phyloP scores from a whole-genome alignment of 371 early-diverging fungal species.

The Rhizopus delemar region DNA sequence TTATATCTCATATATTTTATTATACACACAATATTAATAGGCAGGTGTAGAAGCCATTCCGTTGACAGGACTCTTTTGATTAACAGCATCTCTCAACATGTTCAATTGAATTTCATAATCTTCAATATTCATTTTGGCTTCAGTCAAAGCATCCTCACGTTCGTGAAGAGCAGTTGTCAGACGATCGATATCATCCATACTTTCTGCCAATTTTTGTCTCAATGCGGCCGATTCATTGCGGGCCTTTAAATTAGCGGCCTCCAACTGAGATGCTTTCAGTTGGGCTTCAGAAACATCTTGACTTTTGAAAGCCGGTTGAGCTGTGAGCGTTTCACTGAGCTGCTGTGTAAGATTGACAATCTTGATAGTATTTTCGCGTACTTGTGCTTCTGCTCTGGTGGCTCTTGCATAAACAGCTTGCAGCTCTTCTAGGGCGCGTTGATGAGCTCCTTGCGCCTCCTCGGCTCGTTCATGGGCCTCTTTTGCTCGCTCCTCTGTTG shows the following conservation, averaged over 20 bases:
- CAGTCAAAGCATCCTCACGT: constrained; percentile 51
- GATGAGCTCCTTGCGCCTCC: constrained; percentile 56
- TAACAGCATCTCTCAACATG: constrained; percentile 64
- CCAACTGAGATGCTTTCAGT: constrained; percentile 57
- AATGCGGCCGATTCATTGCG: constrained; percentile 56
- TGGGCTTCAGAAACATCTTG: constrained; percentile 55
- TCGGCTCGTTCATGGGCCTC: constrained; percentile 52
- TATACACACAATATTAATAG: constrained; percentile 9
- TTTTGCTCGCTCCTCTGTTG: constrained; percentile 53
- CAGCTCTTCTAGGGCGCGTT: constrained; percentile 50
- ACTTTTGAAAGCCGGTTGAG: constrained; percentile 9
- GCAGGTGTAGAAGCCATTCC: constrained; percentile 27
- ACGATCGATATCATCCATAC: constrained; percentile 53
- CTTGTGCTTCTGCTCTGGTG: constrained; percentile 49
- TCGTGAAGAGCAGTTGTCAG: constrained; percentile 45
- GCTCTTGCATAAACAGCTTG: constrained; percentile 43
- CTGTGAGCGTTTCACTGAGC: constrained; percentile 31
- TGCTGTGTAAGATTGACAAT: constrained; percentile 54
- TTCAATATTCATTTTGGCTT: constrained; percentile 53
- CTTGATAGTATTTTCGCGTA: constrained; percentile 43
- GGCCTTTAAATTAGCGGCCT: constrained; percentile 59
- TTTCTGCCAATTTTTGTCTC: constrained; percentile 55
- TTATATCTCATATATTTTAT: background rate
- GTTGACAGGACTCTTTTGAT: constrained; percentile 29
- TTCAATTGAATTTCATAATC: constrained; percentile 63